Evolutionary conservation across 2,329 filamentous ascomycete genomes (phyloP).

Genomic region (Diaporthe sp.): DNA sequence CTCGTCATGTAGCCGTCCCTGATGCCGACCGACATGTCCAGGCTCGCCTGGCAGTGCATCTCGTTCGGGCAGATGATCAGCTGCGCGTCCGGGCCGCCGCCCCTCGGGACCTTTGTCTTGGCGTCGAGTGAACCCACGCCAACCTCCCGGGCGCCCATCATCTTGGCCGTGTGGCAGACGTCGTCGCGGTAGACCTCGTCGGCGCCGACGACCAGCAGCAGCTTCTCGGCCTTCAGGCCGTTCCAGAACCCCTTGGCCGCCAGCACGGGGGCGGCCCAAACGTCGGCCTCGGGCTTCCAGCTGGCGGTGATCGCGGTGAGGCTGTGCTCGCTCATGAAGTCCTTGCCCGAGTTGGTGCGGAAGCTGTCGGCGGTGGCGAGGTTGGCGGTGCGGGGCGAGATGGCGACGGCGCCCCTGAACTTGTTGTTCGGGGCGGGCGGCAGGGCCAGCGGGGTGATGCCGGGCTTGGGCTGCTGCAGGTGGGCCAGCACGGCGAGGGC

Average conservation of each 20-base stretch:
- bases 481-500: constrained; percentile 42
- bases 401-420: constrained; percentile 40
- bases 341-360: constrained; percentile 40
- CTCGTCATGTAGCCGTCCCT: constrained; percentile 33
- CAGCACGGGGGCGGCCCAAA: constrained; percentile 41
- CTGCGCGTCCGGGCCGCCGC: constrained; percentile 31
- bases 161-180: constrained; percentile 38
- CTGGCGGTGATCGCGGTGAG: constrained; percentile 36
- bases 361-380: constrained; percentile 38
- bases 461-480: constrained; percentile 39
- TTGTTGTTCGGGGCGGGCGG: neutral
- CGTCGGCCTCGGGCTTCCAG: constrained; percentile 38
- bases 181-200: constrained; percentile 41
- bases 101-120: neutral
- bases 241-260: constrained; percentile 38
- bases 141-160: constrained; percentile 36
- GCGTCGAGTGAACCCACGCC: neutral
- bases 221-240: constrained; percentile 33
- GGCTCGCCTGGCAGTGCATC: constrained; percentile 39
- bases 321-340: constrained; percentile 39
- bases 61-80: constrained; percentile 40
- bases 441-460: constrained; percentile 37
- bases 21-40: constrained; percentile 39
- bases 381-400: constrained; percentile 43
- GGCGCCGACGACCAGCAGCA: constrained; percentile 38